Evolutionary conservation across 2,329 filamentous ascomycete genomes (phyloP).

Genomic region (Penicillium sp.): DNA sequence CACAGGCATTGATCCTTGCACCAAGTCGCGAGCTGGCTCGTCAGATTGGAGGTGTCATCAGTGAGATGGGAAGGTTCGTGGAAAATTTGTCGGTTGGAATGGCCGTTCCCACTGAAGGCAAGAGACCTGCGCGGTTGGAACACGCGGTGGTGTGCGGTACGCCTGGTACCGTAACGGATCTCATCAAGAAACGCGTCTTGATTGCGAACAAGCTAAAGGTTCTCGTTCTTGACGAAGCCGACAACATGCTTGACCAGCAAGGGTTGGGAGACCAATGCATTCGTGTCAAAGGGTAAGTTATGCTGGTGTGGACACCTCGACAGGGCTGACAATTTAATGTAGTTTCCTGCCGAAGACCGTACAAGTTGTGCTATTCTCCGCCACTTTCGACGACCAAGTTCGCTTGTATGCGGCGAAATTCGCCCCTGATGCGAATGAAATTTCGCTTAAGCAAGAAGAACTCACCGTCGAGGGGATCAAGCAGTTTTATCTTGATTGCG

Average conservation of each 20-base stretch:
- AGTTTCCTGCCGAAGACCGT: slow-evolving; percentile 69
- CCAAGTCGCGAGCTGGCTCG: slow-evolving; percentile 92
- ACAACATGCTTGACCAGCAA: slow-evolving; percentile 97
- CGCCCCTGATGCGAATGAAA: slow-evolving; percentile 77
- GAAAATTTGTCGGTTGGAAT: slow-evolving; percentile 70
- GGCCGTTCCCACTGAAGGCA: slow-evolving; percentile 72
- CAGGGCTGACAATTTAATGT: slow-evolving; percentile 29
- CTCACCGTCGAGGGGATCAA: slow-evolving; percentile 96
- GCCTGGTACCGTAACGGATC: slow-evolving; percentile 85
- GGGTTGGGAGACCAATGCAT: slow-evolving; percentile 93
- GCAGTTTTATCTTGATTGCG: slow-evolving; percentile 95
- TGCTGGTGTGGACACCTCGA: not conserved
- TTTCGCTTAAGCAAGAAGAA: slow-evolving; percentile 84
- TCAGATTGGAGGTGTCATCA: slow-evolving; percentile 84
- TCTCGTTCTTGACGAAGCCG: slow-evolving; percentile 91
- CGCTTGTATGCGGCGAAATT: slow-evolving; percentile 79
- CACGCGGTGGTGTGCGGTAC: slow-evolving; percentile 87
- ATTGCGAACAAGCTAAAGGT: slow-evolving; percentile 69
- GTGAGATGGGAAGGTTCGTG: slow-evolving; percentile 79
- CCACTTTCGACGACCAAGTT: slow-evolving; percentile 85
- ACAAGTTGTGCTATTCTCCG: slow-evolving; percentile 94
- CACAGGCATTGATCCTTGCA: slow-evolving; percentile 84
- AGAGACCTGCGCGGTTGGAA: slow-evolving; percentile 64
- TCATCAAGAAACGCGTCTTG: slow-evolving; percentile 73
- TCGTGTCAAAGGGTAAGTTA: slow-evolving; percentile 70